Percentiles rank a stretch among this genome's conserved stretches.
Evolutionary conservation across 2,329 filamentous ascomycete genomes (phyloP).

Genomic region (Nigrospora oryzae): DNA sequence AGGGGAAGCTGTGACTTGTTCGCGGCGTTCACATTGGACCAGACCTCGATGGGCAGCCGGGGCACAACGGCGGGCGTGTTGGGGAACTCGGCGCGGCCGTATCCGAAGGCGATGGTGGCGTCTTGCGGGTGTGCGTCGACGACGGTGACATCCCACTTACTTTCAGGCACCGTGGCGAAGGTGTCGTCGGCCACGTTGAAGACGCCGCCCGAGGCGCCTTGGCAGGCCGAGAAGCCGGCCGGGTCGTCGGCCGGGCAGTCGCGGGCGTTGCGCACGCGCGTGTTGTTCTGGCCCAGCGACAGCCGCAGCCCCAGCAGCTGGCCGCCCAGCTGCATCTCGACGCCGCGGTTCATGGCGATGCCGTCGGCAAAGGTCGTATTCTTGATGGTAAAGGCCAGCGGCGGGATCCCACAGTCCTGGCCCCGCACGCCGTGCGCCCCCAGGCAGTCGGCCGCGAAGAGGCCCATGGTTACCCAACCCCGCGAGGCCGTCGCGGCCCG

Average conservation of each 20-base stretch:
- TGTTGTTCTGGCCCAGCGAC: conserved; percentile 2
- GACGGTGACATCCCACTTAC: conserved; percentile 1
- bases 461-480: too few species aligned
- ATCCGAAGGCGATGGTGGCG: neutral
- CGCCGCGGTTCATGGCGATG: conserved; percentile 1
- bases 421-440: neutral
- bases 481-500: too few species aligned
- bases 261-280: conserved; percentile 1
- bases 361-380: conserved; percentile 3
- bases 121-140: conserved; percentile 1
- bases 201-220: conserved; percentile 2
- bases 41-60: conserved; percentile 9
- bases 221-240: neutral
- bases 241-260: neutral
- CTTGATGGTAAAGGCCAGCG: neutral
- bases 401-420: neutral
- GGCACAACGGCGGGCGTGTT: conserved; percentile 5
- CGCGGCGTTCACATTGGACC: conserved; percentile 7
- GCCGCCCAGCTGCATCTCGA: conserved; percentile 1
- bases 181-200: neutral
- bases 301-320: conserved; percentile 1
- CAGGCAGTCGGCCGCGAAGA: too few species aligned
- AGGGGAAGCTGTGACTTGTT: conserved; percentile 9
- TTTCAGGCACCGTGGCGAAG: neutral
- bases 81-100: conserved; percentile 4